A percentile compares a stretch with the other conserved stretches of the same genome.
Evolutionary conservation across 257 asterid species (phyloP).

Genomic region (Petunia axillaris): DNA sequence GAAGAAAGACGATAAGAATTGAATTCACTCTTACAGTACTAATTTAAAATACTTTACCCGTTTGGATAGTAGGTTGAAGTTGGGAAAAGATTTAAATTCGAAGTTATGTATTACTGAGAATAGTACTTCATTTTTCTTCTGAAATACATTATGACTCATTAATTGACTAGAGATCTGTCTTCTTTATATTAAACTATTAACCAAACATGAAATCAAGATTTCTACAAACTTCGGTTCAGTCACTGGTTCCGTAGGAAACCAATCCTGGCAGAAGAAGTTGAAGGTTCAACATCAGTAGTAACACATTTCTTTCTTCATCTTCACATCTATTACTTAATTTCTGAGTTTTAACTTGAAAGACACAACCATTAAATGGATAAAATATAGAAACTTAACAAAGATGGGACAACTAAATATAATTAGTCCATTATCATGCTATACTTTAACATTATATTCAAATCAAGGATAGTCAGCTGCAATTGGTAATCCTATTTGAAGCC

Average conservation of each 20-base stretch:
- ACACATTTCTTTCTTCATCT: not conserved
- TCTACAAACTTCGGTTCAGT: not conserved
- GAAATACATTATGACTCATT: not conserved
- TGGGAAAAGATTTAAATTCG: not conserved
- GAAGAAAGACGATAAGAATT: not conserved
- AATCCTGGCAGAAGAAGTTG: not conserved
- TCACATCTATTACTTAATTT: not conserved
- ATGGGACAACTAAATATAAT: not conserved
- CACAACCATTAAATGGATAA: not conserved
- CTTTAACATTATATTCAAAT: not conserved
- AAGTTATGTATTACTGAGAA: not conserved
- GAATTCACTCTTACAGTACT: not conserved
- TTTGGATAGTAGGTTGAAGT: not conserved
- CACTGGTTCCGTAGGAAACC: slow-evolving; percentile 11
- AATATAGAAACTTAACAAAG: not conserved
- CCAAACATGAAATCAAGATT: not conserved
- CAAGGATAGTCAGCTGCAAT: not conserved
- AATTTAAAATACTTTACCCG: not conserved
- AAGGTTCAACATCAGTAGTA: slow-evolving; percentile 10
- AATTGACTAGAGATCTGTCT: not conserved
- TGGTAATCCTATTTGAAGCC: not conserved
- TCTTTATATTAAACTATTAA: not conserved
- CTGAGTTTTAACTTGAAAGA: not conserved
- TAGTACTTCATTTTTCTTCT: not conserved
- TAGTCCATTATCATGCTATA: not conserved